Evolutionary conservation across 225 moss, liverwort and hornwort genomes (phyloP), one percentile per base, ranked within the genome.

Genomic region (Pseudisothecium myosuroides): DNA sequence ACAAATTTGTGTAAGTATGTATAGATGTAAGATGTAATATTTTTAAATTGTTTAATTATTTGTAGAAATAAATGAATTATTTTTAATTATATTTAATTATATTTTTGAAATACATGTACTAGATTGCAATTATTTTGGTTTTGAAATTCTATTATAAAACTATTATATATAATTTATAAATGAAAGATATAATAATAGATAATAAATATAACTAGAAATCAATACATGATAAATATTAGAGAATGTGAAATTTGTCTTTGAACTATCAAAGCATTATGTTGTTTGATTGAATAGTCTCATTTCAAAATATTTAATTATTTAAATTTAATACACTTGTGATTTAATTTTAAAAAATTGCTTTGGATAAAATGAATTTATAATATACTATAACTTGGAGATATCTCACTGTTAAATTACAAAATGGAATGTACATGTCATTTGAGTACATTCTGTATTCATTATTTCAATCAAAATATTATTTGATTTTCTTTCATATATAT

Each of bases 1-100:
- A 87, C 83, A 37, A 19, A 77, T 77, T 81, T 87, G 67, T 84
- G 82, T 92, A 89, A 86, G 84, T 92, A 85, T 92, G 89, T 88
- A 26, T 82, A 75, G 34, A 58, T 85, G 37, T 84, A 47, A 36
- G 28, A 28, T 65, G 14, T 24, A 63, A 29, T 64, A 29, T 60
- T 72, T 17, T 41, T 26, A 10, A 24, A 65, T 58, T 59, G 18
- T 19, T 60, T 19, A 9, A 61, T 24, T 55, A 39, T 17, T 67
- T 55, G 21, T 12, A 55, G 10, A 41, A 10, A 52, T 16, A 2
- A 39, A 39, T 66, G 2, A 62, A 66, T 66, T 66, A 66, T 15
- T 37, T n/a, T n/a, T n/a, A n/a, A n/a, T n/a, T n/a, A n/a, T n/a
- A n/a, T 67, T 67, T 20, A 7, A 65, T 32, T 65, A 17, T 5